These are phyloP conservation scores for Volvox reticuliferus DNA, from an alignment of 139 green algal genomes.

Conservation along the genomic window DNA sequence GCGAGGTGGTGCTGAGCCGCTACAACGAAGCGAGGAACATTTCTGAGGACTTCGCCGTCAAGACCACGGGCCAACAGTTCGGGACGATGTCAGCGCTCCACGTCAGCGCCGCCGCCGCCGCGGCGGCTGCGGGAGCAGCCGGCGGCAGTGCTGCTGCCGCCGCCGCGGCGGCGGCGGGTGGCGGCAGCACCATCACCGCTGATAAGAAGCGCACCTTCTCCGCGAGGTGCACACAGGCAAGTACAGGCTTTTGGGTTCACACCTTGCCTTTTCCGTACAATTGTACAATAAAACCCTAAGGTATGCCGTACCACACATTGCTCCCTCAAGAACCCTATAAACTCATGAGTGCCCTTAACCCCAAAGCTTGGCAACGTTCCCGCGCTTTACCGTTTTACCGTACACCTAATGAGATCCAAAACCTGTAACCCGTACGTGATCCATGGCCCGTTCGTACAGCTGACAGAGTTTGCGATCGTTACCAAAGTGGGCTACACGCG, in stretches of 20 bases:
- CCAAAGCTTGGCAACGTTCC: no score
- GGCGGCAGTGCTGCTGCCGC: no score
- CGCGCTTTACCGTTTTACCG: no score
- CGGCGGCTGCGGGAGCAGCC: neutral
- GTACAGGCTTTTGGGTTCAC: neutral
- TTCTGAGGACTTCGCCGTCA: slow-evolving; percentile 9
- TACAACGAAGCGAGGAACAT: neutral
- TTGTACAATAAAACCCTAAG: neutral
- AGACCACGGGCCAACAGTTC: slow-evolving; percentile 53
- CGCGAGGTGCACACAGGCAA: neutral
- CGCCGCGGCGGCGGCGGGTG: neutral
- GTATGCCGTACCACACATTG: neutral
- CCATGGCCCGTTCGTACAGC: neutral
- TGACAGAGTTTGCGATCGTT: slow-evolving; percentile 55
- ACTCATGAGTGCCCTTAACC: no score
- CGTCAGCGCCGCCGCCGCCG: neutral
- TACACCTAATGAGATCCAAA: no score
- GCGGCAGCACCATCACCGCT: neutral
- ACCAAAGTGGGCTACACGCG: slow-evolving; percentile 54
- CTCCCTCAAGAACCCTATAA: no score
- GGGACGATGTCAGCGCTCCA: slow-evolving; percentile 48
- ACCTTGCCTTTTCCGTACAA: neutral
- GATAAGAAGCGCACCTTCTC: slow-evolving; percentile 55
- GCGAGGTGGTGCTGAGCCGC: slow-evolving; percentile 30
- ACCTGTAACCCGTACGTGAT: no score